These are phyloP conservation scores for Penicillium tannophilum DNA, from an alignment of 495 filamentous ascomycete genomes.

Conservation along the genomic window DNA sequence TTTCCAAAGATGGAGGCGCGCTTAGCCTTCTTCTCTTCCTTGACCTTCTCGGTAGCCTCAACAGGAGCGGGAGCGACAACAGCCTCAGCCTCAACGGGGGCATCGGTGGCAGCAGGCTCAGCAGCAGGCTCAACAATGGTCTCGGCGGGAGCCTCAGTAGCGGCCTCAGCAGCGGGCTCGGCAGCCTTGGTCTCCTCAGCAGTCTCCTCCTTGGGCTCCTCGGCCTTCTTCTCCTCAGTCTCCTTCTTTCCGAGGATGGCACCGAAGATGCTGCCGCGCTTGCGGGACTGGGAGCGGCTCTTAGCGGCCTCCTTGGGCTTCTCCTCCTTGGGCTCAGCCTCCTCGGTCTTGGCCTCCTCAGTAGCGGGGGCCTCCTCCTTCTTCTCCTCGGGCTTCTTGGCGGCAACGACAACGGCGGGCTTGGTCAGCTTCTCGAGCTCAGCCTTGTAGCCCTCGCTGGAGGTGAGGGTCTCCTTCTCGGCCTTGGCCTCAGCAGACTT, in stretches of 20 bases:
- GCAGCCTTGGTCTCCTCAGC: slow-evolving; percentile 40
- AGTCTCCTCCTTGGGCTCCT: slow-evolving; percentile 48
- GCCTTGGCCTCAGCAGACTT: slow-evolving; percentile 80
- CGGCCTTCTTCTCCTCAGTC: slow-evolving; percentile 60
- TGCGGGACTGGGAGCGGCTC: slow-evolving; percentile 82
- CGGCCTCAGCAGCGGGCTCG: slow-evolving; percentile 31
- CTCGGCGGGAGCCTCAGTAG: slow-evolving; percentile 23
- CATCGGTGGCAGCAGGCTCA: slow-evolving; percentile 28
- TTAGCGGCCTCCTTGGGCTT: slow-evolving; percentile 49
- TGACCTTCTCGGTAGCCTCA: slow-evolving; percentile 34
- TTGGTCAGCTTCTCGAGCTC: slow-evolving; percentile 67
- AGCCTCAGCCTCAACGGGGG: slow-evolving; percentile 12
- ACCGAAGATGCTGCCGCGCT: slow-evolving; percentile 84
- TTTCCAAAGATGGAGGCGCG: slow-evolving; percentile 53
- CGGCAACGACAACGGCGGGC: slow-evolving; percentile 32
- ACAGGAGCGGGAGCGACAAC: slow-evolving; percentile 23
- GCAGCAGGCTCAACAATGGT: slow-evolving; percentile 12
- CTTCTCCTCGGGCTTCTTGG: slow-evolving; percentile 56
- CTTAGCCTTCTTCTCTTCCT: slow-evolving; percentile 45
- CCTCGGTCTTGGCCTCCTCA: slow-evolving; percentile 48
- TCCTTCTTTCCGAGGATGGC: slow-evolving; percentile 75
- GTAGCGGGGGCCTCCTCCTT: slow-evolving; percentile 26
- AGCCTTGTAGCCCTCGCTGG: slow-evolving; percentile 78
- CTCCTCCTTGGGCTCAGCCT: slow-evolving; percentile 44
- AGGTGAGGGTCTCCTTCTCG: slow-evolving; percentile 64